Percentiles rank a stretch among this genome's conserved stretches.
Evolutionary conservation across 768 basidiomycete genomes (phyloP).

Genomic region (Podaxis sp.): DNA sequence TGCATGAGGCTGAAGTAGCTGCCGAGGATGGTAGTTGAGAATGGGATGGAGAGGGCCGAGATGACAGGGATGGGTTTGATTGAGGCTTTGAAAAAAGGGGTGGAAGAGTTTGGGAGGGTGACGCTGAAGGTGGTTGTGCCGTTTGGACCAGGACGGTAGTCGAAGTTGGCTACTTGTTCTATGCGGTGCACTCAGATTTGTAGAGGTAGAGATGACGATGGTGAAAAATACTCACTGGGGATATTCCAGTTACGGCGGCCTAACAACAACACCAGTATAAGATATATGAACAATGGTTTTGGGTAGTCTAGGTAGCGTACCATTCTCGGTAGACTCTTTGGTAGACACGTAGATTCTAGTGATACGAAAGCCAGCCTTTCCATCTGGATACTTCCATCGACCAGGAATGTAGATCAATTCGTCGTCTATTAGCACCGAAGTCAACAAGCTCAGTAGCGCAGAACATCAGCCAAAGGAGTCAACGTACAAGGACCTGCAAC

Average conservation of each 20-base stretch:
- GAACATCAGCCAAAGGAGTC: background rate
- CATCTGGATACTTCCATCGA: slow-evolving; percentile 29
- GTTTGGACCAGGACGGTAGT: slow-evolving; percentile 19
- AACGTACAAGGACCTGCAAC: slow-evolving; percentile 2
- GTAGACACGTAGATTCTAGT: slow-evolving; percentile 35
- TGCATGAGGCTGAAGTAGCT: slow-evolving; percentile 5
- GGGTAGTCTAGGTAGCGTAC: slow-evolving; percentile 15
- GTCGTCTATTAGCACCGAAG: slow-evolving; percentile 23
- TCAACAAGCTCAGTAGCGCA: background rate
- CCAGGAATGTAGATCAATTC: slow-evolving; percentile 34
- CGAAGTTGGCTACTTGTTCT: slow-evolving; percentile 31
- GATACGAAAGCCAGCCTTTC: slow-evolving; percentile 24
- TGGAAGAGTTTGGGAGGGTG: slow-evolving; percentile 17
- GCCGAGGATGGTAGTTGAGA: slow-evolving; percentile 20
- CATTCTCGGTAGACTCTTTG: slow-evolving; percentile 27
- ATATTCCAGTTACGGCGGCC: slow-evolving; percentile 35
- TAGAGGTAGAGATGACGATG: background rate
- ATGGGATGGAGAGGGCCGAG: slow-evolving; percentile 22
- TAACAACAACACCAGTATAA: slow-evolving; percentile 4
- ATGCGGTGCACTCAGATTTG: background rate
- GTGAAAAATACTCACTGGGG: slow-evolving; percentile 23
- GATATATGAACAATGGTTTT: background rate
- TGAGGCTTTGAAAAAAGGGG: slow-evolving; percentile 30
- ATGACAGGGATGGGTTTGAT: slow-evolving; percentile 25
- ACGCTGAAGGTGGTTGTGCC: slow-evolving; percentile 26